phyloP scores from a whole-genome alignment of 2,329 filamentous ascomycete species.

The Cladobotryum mycophilum region DNA sequence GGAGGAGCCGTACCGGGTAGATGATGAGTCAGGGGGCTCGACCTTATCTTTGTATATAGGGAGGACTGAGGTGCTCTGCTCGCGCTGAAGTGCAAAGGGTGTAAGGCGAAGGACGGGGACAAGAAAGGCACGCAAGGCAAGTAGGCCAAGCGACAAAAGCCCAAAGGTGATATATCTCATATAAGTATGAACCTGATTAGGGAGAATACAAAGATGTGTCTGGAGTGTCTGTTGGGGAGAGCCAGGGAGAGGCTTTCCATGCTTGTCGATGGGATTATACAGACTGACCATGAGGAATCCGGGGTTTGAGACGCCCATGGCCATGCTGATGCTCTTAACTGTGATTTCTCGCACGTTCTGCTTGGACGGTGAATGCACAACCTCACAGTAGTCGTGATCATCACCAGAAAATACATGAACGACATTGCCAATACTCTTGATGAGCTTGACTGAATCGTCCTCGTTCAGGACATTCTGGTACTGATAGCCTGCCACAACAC shows the following conservation, averaged over 20 bases:
- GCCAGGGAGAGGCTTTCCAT: conserved; percentile 42
- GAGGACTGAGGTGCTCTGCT: conserved; percentile 20
- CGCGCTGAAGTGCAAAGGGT: conserved; percentile 46
- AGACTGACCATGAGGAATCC: conserved; percentile 85
- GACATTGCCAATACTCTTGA: conserved; percentile 75
- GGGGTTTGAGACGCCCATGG: conserved; percentile 85
- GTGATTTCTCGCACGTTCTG: conserved; percentile 74
- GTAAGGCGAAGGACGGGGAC: conserved; percentile 48
- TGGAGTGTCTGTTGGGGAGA: conserved; percentile 59
- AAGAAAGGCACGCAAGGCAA: conserved; percentile 50
- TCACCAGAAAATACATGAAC: conserved; percentile 88
- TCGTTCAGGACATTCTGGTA: conserved; percentile 91
- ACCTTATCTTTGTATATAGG: conserved; percentile 48
- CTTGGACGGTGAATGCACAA: conserved; percentile 67
- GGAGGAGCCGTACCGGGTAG: conserved; percentile 6
- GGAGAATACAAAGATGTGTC: conserved; percentile 83
- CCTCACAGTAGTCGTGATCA: conserved; percentile 95
- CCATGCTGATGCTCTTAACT: conserved; percentile 91
- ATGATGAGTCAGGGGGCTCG: conserved; percentile 32
- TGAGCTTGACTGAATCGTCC: conserved; percentile 66
- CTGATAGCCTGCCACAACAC: conserved; percentile 75
- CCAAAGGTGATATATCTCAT: conserved; percentile 67
- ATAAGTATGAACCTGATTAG: conserved; percentile 80
- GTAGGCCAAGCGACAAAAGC: conserved; percentile 42
- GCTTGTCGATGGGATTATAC: conserved; percentile 78